A percentile compares a stretch with the other conserved stretches of the same genome.
Evolutionary conservation across 1,139 yeast species (phyloP).

Genomic region (Candida sp.): DNA sequence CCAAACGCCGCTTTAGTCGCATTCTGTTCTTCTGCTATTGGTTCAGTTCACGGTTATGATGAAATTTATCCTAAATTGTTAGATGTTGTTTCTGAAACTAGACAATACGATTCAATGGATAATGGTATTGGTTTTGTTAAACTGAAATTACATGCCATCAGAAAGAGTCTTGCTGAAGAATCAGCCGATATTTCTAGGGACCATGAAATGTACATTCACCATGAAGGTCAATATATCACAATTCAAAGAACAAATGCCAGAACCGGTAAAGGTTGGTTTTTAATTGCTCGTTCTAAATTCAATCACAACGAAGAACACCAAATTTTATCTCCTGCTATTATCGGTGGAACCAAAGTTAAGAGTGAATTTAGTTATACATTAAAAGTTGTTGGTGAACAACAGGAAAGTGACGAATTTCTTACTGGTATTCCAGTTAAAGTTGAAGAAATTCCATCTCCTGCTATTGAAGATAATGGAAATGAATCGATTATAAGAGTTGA

Average conservation of each 20-base stretch:
- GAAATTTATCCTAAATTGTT: conserved; percentile 83
- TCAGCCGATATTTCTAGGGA: conserved; percentile 63
- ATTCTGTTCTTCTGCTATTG: conserved; percentile 90
- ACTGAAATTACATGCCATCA: conserved; percentile 51
- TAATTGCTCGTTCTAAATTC: conserved; percentile 86
- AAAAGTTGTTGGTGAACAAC: conserved; percentile 48
- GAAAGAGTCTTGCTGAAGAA: conserved; percentile 61
- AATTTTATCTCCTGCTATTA: conserved; percentile 53
- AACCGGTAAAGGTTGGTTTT: conserved; percentile 85
- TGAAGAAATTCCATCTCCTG: conserved; percentile 49
- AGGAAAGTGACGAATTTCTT: conserved; percentile 35
- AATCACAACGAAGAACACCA: conserved; percentile 41
- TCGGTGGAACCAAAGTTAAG: conserved; percentile 66
- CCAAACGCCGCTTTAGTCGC: conserved; percentile 96
- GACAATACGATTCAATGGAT: conserved; percentile 55
- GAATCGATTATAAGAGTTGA: conserved; percentile 51
- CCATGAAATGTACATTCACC: conserved; percentile 93
- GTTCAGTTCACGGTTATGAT: conserved; percentile 92
- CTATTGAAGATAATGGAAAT: conserved; percentile 33
- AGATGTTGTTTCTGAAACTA: conserved; percentile 75
- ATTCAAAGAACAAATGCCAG: conserved; percentile 82
- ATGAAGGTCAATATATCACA: conserved; percentile 89
- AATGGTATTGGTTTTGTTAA: conserved; percentile 78
- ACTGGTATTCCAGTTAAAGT: conserved; percentile 68
- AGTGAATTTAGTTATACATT: conserved; percentile 60